phyloP scores from a whole-genome alignment of 345 rosid genomes.

The Litchi chinensis region DNA sequence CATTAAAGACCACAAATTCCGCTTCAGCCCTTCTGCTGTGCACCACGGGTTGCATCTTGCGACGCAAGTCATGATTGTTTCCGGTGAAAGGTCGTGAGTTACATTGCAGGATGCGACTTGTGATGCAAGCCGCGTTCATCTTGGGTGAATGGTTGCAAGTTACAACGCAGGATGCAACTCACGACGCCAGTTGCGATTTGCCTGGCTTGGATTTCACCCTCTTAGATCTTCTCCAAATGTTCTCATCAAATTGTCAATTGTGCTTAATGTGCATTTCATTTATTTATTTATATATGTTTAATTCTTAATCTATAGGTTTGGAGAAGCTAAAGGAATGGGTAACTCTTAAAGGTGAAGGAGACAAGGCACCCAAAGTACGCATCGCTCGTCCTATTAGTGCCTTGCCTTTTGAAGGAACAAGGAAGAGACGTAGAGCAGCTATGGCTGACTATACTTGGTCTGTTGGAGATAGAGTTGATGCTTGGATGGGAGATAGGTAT shows the following conservation, averaged over 20 bases:
- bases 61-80: too few relatives aligned
- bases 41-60: too few relatives aligned
- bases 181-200: too few relatives aligned
- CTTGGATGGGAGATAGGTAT: conserved; percentile 86
- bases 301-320: conserved; percentile 42
- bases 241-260: not conserved
- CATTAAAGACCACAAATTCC: too few relatives aligned
- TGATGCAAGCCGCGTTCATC: too few relatives aligned
- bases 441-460: conserved; percentile 73
- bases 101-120: too few relatives aligned
- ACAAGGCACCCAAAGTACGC: conserved; percentile 72
- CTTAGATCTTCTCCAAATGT: too few relatives aligned
- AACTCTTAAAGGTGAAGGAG: conserved; percentile 59
- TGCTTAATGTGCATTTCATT: not conserved
- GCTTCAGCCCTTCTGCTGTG: too few relatives aligned
- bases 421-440: conserved; percentile 92
- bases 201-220: too few relatives aligned
- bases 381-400: conserved; percentile 65
- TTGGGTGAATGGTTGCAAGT: too few relatives aligned
- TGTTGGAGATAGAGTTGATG: conserved; percentile 91
- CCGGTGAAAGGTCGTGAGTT: too few relatives aligned
- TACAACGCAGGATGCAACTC: too few relatives aligned
- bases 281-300: conserved; percentile 4
- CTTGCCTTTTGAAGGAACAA: conserved; percentile 83
- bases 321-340: conserved; percentile 93